Evolutionary conservation across 768 basidiomycete genomes (phyloP).

Genomic region (Amanita phalloides): DNA sequence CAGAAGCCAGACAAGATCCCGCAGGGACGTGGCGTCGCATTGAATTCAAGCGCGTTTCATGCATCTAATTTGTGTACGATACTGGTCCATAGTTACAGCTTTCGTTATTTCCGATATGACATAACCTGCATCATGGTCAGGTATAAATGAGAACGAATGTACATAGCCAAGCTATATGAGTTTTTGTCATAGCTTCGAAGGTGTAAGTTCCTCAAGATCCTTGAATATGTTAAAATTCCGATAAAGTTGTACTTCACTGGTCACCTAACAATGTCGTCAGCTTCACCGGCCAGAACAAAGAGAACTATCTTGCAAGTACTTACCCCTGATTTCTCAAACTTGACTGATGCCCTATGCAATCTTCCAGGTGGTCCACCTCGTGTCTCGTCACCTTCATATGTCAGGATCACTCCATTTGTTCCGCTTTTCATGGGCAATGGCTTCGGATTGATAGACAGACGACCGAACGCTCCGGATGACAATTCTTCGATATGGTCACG

Average conservation of each 20-base stretch:
- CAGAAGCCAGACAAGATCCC: too few species aligned
- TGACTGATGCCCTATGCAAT: slow-evolving; percentile 46
- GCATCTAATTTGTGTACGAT: too few species aligned
- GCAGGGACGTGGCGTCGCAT: too few species aligned
- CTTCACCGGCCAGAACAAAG: neutral
- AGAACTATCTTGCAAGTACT: slow-evolving; percentile 14
- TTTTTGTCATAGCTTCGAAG: neutral
- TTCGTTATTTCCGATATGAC: too few species aligned
- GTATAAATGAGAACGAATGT: too few species aligned
- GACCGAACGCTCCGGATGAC: slow-evolving; percentile 47
- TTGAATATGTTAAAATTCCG: slow-evolving; percentile 61
- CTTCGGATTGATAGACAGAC: slow-evolving; percentile 48
- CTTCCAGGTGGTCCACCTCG: slow-evolving; percentile 50
- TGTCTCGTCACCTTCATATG: slow-evolving; percentile 64
- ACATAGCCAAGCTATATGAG: too few species aligned
- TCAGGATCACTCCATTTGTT: slow-evolving; percentile 37
- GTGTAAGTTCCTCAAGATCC: slow-evolving; percentile 22
- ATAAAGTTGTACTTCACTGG: slow-evolving; percentile 38
- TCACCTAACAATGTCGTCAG: slow-evolving; percentile 23
- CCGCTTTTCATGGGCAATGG: slow-evolving; percentile 22
- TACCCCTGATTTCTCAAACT: slow-evolving; percentile 39
- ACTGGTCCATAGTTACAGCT: too few species aligned
- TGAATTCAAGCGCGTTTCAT: too few species aligned
- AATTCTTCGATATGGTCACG: slow-evolving; percentile 32
- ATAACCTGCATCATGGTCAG: too few species aligned